Evolutionary conservation across 192 early-diverging fungal genomes (phyloP).

Genomic region (Coemansia sp.): DNA sequence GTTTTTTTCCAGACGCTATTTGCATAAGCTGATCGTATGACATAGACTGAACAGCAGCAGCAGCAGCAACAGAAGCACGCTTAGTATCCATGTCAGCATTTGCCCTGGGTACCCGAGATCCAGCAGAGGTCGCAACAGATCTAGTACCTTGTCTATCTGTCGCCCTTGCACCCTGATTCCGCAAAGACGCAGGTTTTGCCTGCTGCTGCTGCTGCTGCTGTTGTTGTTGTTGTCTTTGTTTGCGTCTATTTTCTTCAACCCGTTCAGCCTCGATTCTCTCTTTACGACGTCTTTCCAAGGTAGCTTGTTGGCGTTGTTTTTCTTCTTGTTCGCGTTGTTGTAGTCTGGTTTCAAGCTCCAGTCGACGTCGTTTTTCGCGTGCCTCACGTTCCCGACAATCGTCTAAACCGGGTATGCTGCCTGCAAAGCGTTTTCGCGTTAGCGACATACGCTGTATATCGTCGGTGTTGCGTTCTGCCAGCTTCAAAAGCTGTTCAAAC

Average conservation of each 20-base stretch:
- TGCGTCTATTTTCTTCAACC: conserved; percentile 4
- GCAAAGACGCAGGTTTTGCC: background rate
- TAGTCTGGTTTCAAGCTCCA: conserved; percentile 35
- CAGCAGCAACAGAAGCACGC: background rate
- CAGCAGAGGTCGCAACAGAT: background rate
- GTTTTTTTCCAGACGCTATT: conserved; percentile 36
- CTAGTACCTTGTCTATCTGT: background rate
- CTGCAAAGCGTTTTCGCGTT: conserved; percentile 27
- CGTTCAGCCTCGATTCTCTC: conserved; percentile 17
- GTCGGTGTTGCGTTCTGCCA: conserved; percentile 50
- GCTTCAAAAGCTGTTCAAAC: conserved; percentile 52
- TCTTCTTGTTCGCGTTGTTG: conserved; percentile 40
- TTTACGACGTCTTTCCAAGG: conserved; percentile 16
- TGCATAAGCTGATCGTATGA: conserved; percentile 51
- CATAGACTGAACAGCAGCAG: conserved; percentile 6
- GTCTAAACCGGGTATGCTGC: background rate
- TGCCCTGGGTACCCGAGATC: background rate
- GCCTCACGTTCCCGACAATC: conserved; percentile 13
- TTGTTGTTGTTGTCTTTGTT: background rate
- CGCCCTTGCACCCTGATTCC: background rate
- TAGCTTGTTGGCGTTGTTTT: conserved; percentile 15
- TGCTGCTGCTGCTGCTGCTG: conserved; percentile 15
- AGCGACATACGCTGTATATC: conserved; percentile 39
- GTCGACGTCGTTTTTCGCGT: conserved; percentile 32
- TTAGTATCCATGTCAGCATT: background rate